Evolutionary conservation across 2,329 filamentous ascomycete species (phyloP), one percentile per base, ranked within the genome.

Genomic region (Fusarium sp.): DNA sequence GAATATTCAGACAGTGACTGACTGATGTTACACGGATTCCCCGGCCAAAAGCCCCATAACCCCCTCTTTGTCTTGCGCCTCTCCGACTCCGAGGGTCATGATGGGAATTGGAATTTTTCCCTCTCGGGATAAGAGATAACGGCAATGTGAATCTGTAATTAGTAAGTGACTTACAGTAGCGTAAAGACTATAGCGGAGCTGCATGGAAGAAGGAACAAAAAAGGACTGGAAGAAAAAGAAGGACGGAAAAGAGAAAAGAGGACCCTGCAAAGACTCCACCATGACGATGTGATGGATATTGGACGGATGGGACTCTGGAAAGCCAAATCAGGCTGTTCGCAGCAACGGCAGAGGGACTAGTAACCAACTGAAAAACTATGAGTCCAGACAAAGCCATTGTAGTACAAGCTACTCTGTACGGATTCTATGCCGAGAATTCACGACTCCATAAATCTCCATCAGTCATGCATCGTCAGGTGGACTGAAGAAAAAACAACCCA

Each of bases 251-350:
- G 54, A 56, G 18, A 49, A 73, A 70, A 59, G 62, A 72, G 62
- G 69, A 61, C 69, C 69, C 69, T 72, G 62, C 49, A 70, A 50
- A 12, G 42, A 64, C 69, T 70, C 69, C 69, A 72, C 69, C 68
- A 71, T 71, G 68, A 71, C 68, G 68, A 71, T 54, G 46, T 32
- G 59, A 54, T 49, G 37, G 42, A 49, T 57, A 34, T 41, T 56
- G 54, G 30, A 56, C 34, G 54, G 49, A 51, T n/a, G 34, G 34
- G 16, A 37, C 16, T 37, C 34, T 51, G 32, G 40, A n/a, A 27
- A 27, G n/a, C 49, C 49, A 41, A 53, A 28, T 45, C 32, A 55
- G 40, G 45, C 47, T 42, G 34, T 37, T 37, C 34, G 34, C 18
- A 37, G 34, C 18, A 37, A 37, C 10, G 18, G 5, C 34, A 37